These are phyloP conservation scores for Hypoxylon sp. DNA, from an alignment of 2,329 filamentous ascomycete genomes.

Conservation along the genomic window DNA sequence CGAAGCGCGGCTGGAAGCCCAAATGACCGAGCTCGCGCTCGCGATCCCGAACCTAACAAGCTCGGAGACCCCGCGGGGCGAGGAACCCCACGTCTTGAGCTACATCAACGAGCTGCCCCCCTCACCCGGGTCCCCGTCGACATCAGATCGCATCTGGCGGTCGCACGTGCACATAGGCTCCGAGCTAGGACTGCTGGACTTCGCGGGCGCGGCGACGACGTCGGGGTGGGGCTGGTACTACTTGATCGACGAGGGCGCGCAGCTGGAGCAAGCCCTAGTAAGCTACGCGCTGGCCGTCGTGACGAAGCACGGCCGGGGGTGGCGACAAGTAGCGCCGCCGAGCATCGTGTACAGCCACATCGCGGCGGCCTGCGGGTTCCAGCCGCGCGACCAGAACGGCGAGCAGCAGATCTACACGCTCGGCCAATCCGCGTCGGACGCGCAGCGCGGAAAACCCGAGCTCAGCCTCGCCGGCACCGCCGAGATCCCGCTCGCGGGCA, in stretches of 20 bases:
- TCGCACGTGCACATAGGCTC: slow-evolving; percentile 89
- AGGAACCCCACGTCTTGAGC: slow-evolving; percentile 69
- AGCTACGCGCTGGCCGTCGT: slow-evolving; percentile 84
- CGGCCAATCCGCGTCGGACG: slow-evolving; percentile 70
- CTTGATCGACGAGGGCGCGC: slow-evolving; percentile 86
- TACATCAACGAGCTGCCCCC: slow-evolving; percentile 80
- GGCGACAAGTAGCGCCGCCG: slow-evolving; percentile 83
- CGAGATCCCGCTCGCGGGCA: slow-evolving; percentile 92
- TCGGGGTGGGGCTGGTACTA: slow-evolving; percentile 99
- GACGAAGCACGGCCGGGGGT: slow-evolving; percentile 68
- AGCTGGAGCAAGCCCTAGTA: slow-evolving; percentile 93
- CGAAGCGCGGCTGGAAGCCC: slow-evolving; percentile 65
- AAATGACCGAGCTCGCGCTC: slow-evolving; percentile 79
- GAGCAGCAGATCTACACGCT: slow-evolving; percentile 93
- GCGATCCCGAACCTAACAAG: slow-evolving; percentile 89
- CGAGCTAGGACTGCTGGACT: slow-evolving; percentile 90
- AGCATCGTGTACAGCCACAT: slow-evolving; percentile 93
- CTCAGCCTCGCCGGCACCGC: slow-evolving; percentile 86
- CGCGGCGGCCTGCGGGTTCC: slow-evolving; percentile 90
- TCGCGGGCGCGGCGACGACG: slow-evolving; percentile 79
- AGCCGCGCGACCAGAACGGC: slow-evolving; percentile 86
- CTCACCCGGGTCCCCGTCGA: slow-evolving; percentile 42
- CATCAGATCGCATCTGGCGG: slow-evolving; percentile 62
- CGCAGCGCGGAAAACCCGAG: slow-evolving; percentile 68
- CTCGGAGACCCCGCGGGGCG: slow-evolving; percentile 74